Percentiles rank a stretch among this genome's conserved stretches.
Evolutionary conservation across 148 eudicot species (phyloP).

Genomic region (Vaccinium vitisidaea): DNA sequence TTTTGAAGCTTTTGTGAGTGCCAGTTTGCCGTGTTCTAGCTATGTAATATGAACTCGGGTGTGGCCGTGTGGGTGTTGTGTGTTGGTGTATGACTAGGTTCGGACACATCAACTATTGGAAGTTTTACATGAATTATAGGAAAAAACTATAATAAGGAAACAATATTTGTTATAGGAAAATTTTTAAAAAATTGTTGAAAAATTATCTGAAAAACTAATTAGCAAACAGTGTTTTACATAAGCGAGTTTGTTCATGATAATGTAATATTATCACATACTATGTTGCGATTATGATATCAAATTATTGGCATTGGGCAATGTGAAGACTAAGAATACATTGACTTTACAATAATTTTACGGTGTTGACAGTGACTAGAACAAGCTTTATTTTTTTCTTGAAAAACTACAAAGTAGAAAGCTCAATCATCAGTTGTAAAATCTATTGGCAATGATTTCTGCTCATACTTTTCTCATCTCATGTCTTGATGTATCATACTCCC

Average conservation of each 20-base stretch:
- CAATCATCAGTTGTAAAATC: not conserved
- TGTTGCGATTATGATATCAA: not conserved
- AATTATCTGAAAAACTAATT: not conserved
- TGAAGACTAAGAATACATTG: not conserved
- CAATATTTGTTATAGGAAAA: not conserved
- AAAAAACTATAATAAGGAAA: not conserved
- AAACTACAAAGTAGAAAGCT: not conserved
- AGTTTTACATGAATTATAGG: not conserved
- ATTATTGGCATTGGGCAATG: not conserved
- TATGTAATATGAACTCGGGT: not conserved
- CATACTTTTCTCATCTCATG: not conserved
- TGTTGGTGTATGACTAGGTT: not conserved
- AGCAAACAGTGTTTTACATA: not conserved
- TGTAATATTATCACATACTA: not conserved
- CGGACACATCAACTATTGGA: not conserved
- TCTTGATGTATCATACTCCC: not conserved
- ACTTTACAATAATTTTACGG: not conserved
- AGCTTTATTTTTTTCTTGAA: not conserved
- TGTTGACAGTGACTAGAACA: not conserved
- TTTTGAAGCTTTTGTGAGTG: not conserved
- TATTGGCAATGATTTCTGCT: not conserved
- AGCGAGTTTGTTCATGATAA: not conserved
- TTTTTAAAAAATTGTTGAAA: not conserved
- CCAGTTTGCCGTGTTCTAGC: not conserved
- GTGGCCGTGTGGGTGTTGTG: not conserved